These are phyloP conservation scores for Tillandsia fasciculata DNA, from an alignment of 176 grass and related monocot species.

Conservation along the genomic window DNA sequence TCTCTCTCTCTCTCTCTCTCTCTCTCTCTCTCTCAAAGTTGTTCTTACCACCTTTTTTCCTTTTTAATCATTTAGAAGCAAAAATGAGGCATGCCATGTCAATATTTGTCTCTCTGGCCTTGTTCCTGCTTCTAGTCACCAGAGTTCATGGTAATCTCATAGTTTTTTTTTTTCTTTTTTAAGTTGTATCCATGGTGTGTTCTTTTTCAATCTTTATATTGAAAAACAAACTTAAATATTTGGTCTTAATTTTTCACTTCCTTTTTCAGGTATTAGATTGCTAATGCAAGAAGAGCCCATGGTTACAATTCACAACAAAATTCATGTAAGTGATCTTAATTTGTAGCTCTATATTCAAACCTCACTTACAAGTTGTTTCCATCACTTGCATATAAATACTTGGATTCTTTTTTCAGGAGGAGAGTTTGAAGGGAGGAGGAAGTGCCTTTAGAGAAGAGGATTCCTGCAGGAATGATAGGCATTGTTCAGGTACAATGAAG, in stretches of 20 bases:
- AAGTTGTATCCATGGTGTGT: neutral
- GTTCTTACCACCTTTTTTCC: neutral
- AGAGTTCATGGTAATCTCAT: constrained; percentile 45
- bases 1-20: constrained; percentile 10
- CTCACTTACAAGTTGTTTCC: neutral
- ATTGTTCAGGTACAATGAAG: constrained; percentile 50
- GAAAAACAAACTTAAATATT: neutral
- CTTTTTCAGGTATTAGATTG: constrained; percentile 46
- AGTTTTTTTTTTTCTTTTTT: constrained; percentile 1
- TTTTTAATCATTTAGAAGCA: neutral
- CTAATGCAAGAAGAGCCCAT: constrained; percentile 20
- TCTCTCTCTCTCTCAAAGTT: neutral
- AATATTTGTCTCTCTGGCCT: constrained; percentile 23
- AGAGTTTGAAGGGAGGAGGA: neutral
- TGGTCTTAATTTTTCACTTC: neutral
- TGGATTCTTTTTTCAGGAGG: neutral
- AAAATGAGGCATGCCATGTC: constrained; percentile 48
- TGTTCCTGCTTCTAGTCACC: constrained; percentile 43
- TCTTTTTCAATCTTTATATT: neutral
- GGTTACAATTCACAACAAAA: constrained; percentile 24
- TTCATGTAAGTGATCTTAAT: constrained; percentile 17
- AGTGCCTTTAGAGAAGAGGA: neutral
- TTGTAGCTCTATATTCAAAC: neutral
- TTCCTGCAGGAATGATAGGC: constrained; percentile 2
- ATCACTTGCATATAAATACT: neutral